A percentile compares a stretch with the other conserved stretches of the same genome.
phyloP scores from a whole-genome alignment of 148 eudicot species.

The Rhododendron ferrugineum region DNA sequence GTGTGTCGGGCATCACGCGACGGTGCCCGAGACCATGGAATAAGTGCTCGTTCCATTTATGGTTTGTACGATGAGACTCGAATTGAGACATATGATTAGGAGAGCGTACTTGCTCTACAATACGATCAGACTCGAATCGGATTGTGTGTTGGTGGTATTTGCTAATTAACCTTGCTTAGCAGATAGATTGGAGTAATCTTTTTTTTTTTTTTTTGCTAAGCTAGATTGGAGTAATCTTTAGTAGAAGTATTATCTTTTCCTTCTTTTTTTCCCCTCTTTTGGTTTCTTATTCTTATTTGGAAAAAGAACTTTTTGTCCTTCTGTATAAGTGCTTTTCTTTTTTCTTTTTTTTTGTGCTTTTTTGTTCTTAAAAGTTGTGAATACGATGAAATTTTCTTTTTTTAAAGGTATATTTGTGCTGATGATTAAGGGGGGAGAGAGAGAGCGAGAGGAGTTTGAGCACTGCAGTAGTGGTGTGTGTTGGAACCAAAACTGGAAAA shows the following conservation, averaged over 20 bases:
- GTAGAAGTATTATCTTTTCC: no score
- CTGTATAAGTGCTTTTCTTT: not conserved
- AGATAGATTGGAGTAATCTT: not conserved
- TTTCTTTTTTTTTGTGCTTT: not conserved
- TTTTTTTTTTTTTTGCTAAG: no score
- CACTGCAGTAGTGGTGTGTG: not conserved
- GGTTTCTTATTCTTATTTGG: constrained; percentile 7
- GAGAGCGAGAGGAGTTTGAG: not conserved
- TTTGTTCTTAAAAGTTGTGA: not conserved
- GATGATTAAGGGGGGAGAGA: not conserved
- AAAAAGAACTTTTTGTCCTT: constrained; percentile 14
- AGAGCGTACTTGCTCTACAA: not conserved
- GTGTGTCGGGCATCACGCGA: no score
- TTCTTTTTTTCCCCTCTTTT: not conserved
- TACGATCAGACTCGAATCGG: not conserved
- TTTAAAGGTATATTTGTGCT: not conserved
- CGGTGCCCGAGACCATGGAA: no score
- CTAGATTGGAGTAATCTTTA: not conserved
- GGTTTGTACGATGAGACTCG: not conserved
- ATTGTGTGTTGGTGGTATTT: not conserved
- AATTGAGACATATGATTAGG: not conserved
- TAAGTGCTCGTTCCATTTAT: not conserved
- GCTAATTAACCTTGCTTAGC: not conserved
- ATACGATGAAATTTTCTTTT: not conserved
- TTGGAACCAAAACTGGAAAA: not conserved